Evolutionary conservation across 495 filamentous ascomycete genomes (phyloP).

Genomic region (Podospora bellae-mahoneyi): DNA sequence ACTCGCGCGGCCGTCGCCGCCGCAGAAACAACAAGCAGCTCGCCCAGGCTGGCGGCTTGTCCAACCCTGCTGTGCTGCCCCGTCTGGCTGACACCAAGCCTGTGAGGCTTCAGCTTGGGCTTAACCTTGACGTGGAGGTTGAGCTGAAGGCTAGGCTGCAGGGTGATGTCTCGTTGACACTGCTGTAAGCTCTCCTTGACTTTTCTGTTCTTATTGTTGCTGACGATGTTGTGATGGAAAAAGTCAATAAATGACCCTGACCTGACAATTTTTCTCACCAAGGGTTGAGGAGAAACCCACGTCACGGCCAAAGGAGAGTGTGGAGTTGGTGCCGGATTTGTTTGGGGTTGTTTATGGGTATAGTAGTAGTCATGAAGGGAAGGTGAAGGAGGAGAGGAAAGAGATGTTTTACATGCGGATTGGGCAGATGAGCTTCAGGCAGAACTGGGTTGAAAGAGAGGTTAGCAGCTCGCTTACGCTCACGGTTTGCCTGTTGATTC

Average conservation of each 20-base stretch:
- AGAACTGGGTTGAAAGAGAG: conserved; percentile 27
- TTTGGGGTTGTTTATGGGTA: neutral
- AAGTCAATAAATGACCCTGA: neutral
- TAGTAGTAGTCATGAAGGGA: neutral
- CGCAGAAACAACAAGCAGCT: conserved; percentile 27
- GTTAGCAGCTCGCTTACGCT: conserved; percentile 24
- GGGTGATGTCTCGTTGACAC: conserved; percentile 36
- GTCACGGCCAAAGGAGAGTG: conserved; percentile 12
- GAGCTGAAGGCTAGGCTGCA: conserved; percentile 37
- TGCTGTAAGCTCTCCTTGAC: conserved; percentile 32
- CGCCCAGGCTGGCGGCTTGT: conserved; percentile 16
- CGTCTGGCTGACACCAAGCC: conserved; percentile 35
- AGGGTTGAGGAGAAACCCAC: conserved; percentile 30
- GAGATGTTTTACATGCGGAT: conserved; percentile 33
- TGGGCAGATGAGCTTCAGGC: conserved; percentile 22
- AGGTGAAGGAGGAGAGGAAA: neutral
- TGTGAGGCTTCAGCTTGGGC: conserved; percentile 32
- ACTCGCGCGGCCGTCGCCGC: conserved; percentile 31
- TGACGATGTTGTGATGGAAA: neutral
- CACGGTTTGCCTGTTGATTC: conserved; percentile 13
- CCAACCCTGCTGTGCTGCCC: conserved; percentile 17
- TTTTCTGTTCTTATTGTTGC: neutral
- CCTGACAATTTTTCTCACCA: neutral
- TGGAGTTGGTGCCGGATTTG: conserved; percentile 8
- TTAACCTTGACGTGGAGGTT: conserved; percentile 38